Evolutionary conservation across 352 stramenopile species (phyloP).

Genomic region (Achlya hypogyna): DNA sequence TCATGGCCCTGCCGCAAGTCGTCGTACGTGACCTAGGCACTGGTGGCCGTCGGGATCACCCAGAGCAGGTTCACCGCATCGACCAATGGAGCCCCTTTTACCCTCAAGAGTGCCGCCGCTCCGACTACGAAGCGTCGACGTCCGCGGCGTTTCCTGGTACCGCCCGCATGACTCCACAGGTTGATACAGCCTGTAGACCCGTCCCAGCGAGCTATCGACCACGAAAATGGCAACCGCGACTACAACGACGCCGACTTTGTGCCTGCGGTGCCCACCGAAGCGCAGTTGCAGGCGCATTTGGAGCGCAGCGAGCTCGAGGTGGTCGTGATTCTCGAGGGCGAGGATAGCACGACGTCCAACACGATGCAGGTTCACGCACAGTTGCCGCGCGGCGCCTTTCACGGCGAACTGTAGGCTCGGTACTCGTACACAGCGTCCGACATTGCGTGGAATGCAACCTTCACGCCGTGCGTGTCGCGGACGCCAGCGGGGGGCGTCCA

Average conservation of each 20-base stretch:
- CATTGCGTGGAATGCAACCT: conserved; percentile 70
- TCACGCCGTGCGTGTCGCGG: conserved; percentile 64
- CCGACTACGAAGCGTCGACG: conserved; percentile 38
- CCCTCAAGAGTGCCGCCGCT: conserved; percentile 52
- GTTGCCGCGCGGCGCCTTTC: background rate
- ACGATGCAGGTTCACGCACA: conserved; percentile 54
- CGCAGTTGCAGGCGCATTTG: conserved; percentile 65
- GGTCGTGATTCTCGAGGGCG: conserved; percentile 71
- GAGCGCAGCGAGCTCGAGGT: conserved; percentile 63
- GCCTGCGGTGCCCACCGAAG: conserved; percentile 33
- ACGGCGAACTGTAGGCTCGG: background rate
- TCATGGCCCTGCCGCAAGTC: conserved; percentile 74
- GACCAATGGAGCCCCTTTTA: conserved; percentile 79
- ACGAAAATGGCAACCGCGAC: conserved; percentile 80
- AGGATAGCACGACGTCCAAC: conserved; percentile 77
- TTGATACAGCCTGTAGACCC: conserved; percentile 28
- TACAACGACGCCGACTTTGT: conserved; percentile 17
- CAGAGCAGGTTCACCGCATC: conserved; percentile 52
- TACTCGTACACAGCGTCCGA: conserved; percentile 75
- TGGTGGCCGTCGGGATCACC: background rate
- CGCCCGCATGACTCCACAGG: background rate
- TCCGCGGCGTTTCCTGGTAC: conserved; percentile 40
- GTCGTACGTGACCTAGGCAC: too few species aligned
- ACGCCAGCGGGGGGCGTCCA: conserved; percentile 34
- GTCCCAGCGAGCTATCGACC: conserved; percentile 57